Evolutionary conservation across 2,329 filamentous ascomycete species (phyloP), one percentile per base, ranked within the genome.

Genomic region (Aspergillus sojae): DNA sequence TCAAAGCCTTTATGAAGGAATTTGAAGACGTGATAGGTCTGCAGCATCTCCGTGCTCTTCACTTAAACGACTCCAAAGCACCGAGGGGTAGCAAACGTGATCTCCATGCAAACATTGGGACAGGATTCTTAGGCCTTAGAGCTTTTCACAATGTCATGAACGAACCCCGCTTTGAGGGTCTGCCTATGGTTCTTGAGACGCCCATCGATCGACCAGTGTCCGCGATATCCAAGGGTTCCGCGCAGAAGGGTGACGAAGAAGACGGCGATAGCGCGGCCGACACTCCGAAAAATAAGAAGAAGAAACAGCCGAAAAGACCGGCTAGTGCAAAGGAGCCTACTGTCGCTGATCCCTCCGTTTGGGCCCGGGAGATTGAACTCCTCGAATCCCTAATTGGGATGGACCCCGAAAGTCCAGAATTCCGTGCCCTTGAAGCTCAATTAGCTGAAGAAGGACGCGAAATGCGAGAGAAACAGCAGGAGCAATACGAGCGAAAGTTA

Each of bases 121-220:
- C 93, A 0, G 95, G 95, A 1, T 99, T 96, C 74, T 84, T 99
- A 0, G 95, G 95, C 0, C 84, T 99, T 19, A 87, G 91, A 26
- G 91, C 94, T 2, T 99, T 99, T 78, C 92, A 97, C 80, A 92
- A 89, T 74, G 81, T 99, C 64, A 90, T 98, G 83, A 98, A 98
- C 77, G 88, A 93, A 72, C 82, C 85, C 30, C 83, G 87, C 1
- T 91, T 98, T 64, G 86, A 91, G 69, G 88, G 88, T 30, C 79
- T 97, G 71, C 95, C 95, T 4, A 93, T 99, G 88, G 89, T 99
- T 2, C 85, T 99, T 9, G 95, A 99, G 82, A 99, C 95, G n/a
- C 95, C 95, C 6, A 94, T 95, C 66, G 92, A 96, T 65, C 84
- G 85, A 43, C 86, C 87, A 53, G 52, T 66, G 67, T 34, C 57